A percentile compares a stretch with the other conserved stretches of the same genome.
phyloP scores from a whole-genome alignment of 2,329 filamentous ascomycete genomes.

The Didymella glomerata region DNA sequence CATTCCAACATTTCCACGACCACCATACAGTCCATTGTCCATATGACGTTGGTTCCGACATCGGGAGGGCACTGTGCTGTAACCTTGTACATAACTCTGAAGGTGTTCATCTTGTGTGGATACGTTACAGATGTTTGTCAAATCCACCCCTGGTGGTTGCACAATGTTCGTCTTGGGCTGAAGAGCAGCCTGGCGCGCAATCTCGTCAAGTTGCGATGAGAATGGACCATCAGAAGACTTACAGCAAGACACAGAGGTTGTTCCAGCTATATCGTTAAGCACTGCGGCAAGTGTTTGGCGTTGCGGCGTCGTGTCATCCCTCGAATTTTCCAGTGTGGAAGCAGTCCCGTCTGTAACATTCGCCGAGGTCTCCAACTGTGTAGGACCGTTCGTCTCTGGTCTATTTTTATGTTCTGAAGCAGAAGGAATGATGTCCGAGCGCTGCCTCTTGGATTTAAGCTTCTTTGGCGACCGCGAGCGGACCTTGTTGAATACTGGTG shows the following conservation, averaged over 20 bases:
- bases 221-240: slow-evolving; percentile 17
- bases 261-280: background rate
- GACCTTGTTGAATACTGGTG: slow-evolving; percentile 23
- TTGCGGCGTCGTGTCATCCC: too few species aligned
- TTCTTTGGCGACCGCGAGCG: slow-evolving; percentile 35
- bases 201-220: slow-evolving; percentile 24
- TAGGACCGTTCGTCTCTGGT: background rate
- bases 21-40: slow-evolving; percentile 39
- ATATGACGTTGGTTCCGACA: slow-evolving; percentile 8
- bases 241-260: background rate
- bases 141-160: slow-evolving; percentile 14
- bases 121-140: slow-evolving; percentile 28
- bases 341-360: background rate
- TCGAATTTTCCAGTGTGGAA: background rate
- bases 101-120: background rate
- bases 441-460: slow-evolving; percentile 24
- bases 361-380: background rate
- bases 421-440: background rate
- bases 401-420: too few species aligned
- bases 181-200: slow-evolving; percentile 23
- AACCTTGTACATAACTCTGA: background rate
- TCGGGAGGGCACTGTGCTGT: slow-evolving; percentile 22
- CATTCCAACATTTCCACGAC: slow-evolving; percentile 32
- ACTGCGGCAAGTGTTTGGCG: too few species aligned
- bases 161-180: slow-evolving; percentile 9